Conservation (phyloP, 2,329 filamentous ascomycete species). For the Rugonectria rugulosa region DNA sequence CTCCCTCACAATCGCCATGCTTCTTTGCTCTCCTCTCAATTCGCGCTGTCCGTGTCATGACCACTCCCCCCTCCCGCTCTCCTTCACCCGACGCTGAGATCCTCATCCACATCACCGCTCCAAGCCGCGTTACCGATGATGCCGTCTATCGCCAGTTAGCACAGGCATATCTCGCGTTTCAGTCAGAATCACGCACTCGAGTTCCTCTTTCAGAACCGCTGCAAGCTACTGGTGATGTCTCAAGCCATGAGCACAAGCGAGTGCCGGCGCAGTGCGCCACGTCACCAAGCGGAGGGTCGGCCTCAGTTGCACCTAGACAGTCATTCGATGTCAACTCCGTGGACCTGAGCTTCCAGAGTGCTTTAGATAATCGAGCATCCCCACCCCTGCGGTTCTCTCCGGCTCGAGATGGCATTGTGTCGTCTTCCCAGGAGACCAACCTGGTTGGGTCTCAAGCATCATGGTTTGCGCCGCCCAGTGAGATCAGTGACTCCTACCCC, state of each 20-base stretch:
- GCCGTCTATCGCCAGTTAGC: constrained; percentile 57
- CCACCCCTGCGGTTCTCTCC: constrained; percentile 31
- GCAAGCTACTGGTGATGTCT: neutral
- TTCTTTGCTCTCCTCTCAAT: constrained; percentile 18
- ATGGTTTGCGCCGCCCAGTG: constrained; percentile 56
- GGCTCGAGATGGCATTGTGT: neutral
- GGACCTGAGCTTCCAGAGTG: constrained; percentile 55
- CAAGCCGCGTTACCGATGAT: constrained; percentile 58
- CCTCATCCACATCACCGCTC: constrained; percentile 62
- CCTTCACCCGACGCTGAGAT: constrained; percentile 54
- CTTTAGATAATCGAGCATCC: constrained; percentile 53
- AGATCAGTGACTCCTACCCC: constrained; percentile 63
- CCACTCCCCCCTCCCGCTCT: constrained; percentile 21
- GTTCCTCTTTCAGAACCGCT: constrained; percentile 13
- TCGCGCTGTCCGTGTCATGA: constrained; percentile 34
- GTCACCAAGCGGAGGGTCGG: constrained; percentile 22
- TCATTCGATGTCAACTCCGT: constrained; percentile 44
- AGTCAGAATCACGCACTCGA: constrained; percentile 37
- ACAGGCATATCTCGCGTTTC: constrained; percentile 59
- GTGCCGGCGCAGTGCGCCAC: constrained; percentile 1
- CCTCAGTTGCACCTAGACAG: constrained; percentile 25
- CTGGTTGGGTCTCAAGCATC: constrained; percentile 41
- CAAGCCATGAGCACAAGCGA: constrained; percentile 2
- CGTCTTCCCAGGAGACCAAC: constrained; percentile 17
- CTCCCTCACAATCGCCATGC: constrained; percentile 32